These are phyloP conservation scores for Candida krabiensis DNA, from an alignment of 805 yeast genomes.

Conservation along the genomic window DNA sequence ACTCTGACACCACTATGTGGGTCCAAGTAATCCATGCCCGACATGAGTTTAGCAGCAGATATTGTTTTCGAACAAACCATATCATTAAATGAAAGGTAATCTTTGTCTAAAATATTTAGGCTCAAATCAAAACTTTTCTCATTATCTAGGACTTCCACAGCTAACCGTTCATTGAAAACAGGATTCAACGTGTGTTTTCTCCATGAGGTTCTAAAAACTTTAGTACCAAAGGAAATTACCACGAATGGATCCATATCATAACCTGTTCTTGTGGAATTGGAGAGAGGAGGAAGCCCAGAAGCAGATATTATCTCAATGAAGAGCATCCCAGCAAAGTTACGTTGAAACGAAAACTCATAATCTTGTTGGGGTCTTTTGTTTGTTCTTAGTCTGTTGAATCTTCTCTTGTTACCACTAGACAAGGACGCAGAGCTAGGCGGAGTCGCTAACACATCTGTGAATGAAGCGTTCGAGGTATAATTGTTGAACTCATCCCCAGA, in stretches of 20 bases:
- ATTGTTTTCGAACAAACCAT: constrained; percentile 68
- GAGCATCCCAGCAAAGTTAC: constrained; percentile 62
- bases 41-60: constrained; percentile 43
- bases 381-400: constrained; percentile 14
- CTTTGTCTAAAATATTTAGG: constrained; percentile 81
- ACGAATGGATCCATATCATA: constrained; percentile 98
- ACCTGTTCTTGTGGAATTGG: constrained; percentile 67
- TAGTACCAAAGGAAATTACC: constrained; percentile 84
- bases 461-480: constrained; percentile 18
- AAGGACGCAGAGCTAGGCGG: constrained; percentile 17
- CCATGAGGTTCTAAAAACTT: constrained; percentile 84
- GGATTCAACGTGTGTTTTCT: constrained; percentile 82
- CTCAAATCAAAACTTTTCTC: constrained; percentile 67
- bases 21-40: constrained; percentile 6
- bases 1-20: constrained; percentile 12
- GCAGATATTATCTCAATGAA: constrained; percentile 77
- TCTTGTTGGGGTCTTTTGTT: constrained; percentile 3
- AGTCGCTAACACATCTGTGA: constrained; percentile 16
- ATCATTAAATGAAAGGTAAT: constrained; percentile 79
- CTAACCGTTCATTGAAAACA: constrained; percentile 72
- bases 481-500: constrained; percentile 21
- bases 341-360: constrained; percentile 38
- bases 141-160: constrained; percentile 69
- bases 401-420: constrained; percentile 6
- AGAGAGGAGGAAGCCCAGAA: constrained; percentile 74